These are phyloP conservation scores for sunflower (Helianthus annuus) DNA, from an alignment of 129 eudicot genomes.

Conservation along the genomic window DNA sequence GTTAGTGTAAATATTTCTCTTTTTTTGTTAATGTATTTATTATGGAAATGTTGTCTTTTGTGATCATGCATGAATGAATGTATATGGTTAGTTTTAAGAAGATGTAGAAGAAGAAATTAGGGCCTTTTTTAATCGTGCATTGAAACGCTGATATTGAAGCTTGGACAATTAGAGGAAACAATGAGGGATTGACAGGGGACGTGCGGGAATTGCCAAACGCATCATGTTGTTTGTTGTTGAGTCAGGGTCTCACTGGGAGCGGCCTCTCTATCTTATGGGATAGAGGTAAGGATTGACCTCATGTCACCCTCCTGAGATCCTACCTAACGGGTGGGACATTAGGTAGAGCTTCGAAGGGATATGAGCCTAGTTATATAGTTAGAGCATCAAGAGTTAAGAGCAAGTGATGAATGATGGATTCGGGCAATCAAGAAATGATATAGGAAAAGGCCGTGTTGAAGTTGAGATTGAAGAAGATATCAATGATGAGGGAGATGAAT, in stretches of 20 bases:
- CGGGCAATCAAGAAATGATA: background rate
- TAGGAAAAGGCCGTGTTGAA: background rate
- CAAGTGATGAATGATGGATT: background rate
- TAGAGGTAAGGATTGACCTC: too few relatives aligned
- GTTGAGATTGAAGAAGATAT: background rate
- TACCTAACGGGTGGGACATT: too few relatives aligned
- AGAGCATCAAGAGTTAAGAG: background rate
- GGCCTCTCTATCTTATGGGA: too few relatives aligned
- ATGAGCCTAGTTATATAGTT: background rate
- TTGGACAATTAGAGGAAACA: background rate
- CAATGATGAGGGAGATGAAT: background rate
- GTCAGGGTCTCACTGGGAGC: too few relatives aligned
- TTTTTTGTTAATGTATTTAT: background rate
- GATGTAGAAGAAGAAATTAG: background rate
- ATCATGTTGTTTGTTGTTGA: background rate
- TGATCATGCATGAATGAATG: constrained; percentile 2
- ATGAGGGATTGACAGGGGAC: background rate
- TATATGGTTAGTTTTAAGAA: background rate
- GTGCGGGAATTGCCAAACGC: too few relatives aligned
- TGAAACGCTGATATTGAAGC: background rate
- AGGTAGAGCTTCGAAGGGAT: background rate
- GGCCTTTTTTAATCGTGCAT: background rate
- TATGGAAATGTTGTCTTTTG: background rate
- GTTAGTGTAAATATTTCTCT: constrained; percentile 37
- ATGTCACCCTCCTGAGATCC: too few relatives aligned